Percentiles rank a stretch among this genome's conserved stretches.
Evolutionary conservation across 345 rosid genomes (phyloP).

Genomic region (Salix suchowensis): DNA sequence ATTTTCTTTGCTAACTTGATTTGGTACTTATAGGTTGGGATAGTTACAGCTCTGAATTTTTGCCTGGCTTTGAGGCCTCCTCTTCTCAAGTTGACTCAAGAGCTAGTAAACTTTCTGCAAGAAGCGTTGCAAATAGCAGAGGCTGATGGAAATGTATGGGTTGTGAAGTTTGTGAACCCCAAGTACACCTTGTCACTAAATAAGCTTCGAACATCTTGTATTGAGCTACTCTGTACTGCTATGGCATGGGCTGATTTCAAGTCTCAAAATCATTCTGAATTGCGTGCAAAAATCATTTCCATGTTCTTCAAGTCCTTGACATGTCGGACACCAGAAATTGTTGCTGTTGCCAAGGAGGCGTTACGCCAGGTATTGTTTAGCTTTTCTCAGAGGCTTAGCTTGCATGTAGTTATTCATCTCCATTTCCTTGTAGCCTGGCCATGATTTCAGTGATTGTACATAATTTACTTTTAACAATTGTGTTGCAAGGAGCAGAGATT

Average conservation of each 20-base stretch:
- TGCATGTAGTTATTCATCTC: background rate
- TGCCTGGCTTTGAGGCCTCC: slow-evolving; percentile 98
- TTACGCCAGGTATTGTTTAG: slow-evolving; percentile 75
- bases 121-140: slow-evolving; percentile 98
- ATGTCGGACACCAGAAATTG: slow-evolving; percentile 89
- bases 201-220: slow-evolving; percentile 92
- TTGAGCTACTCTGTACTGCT: slow-evolving; percentile 91
- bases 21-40: slow-evolving; percentile 67
- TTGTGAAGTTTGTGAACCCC: slow-evolving; percentile 82
- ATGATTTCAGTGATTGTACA: background rate
- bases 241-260: slow-evolving; percentile 98
- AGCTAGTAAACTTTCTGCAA: slow-evolving; percentile 92
- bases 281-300: slow-evolving; percentile 88
- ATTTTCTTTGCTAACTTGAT: slow-evolving; percentile 18
- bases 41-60: slow-evolving; percentile 91
- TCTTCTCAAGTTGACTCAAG: slow-evolving; percentile 88
- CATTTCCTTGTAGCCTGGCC: background rate
- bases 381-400: slow-evolving; percentile 1
- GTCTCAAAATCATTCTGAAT: slow-evolving; percentile 72
- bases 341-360: slow-evolving; percentile 97
- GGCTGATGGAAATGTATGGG: slow-evolving; percentile 92
- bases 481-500: background rate
- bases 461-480: background rate
- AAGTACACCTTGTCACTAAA: slow-evolving; percentile 73
- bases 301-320: slow-evolving; percentile 99